phyloP scores from a whole-genome alignment of 2,329 filamentous ascomycete species.

The Alternaria viburni region DNA sequence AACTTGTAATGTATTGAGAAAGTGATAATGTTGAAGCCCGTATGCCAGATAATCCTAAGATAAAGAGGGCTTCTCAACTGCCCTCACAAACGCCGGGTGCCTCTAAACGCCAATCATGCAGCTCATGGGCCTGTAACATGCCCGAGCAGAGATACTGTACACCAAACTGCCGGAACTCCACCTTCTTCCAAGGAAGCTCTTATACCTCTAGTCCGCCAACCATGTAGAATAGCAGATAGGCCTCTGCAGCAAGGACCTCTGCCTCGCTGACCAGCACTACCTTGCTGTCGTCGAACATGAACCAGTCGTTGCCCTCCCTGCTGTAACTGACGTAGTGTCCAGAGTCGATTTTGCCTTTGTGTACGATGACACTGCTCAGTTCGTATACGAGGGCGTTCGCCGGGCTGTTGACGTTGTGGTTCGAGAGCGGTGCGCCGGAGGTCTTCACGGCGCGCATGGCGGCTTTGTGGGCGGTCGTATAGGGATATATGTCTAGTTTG shows the following conservation, averaged over 20 bases:
- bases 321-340: slow-evolving; percentile 94
- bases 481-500: slow-evolving; percentile 87
- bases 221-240: slow-evolving; percentile 87
- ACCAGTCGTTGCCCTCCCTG: slow-evolving; percentile 85
- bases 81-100: neutral
- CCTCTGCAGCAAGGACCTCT: slow-evolving; percentile 84
- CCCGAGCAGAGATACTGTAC: neutral
- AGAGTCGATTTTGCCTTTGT: slow-evolving; percentile 90
- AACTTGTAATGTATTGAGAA: neutral
- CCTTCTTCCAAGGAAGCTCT: neutral
- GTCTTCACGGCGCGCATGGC: slow-evolving; percentile 28
- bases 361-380: slow-evolving; percentile 86
- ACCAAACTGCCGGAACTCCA: neutral
- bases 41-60: neutral
- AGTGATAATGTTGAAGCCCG: neutral
- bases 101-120: neutral
- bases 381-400: slow-evolving; percentile 76
- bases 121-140: neutral
- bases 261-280: slow-evolving; percentile 83
- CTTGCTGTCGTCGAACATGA: slow-evolving; percentile 93
- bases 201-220: slow-evolving; percentile 41
- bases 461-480: slow-evolving; percentile 69
- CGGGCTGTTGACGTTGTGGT: slow-evolving; percentile 41
- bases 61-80: neutral
- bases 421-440: slow-evolving; percentile 47